Base-by-base conservation (phyloP, 345 rosid species). In the Ricinus communis region DNA sequence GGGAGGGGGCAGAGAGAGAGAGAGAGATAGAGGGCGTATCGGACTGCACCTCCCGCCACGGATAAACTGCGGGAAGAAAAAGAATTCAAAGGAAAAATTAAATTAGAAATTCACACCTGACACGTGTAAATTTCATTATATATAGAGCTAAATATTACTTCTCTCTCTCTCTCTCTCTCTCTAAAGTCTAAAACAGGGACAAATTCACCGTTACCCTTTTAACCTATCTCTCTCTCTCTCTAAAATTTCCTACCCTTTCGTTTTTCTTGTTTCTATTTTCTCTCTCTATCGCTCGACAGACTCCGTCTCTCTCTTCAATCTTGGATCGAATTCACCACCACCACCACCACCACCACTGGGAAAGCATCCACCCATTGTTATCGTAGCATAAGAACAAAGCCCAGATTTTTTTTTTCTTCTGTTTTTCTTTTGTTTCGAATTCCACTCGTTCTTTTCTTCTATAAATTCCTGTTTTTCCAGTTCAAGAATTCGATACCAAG, bases 311-410 rank as follows among this genome's bases (percentile, higher is more conserved):
- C 57, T 33, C 22, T 19, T 18, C 33, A 51, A 24, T 21, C 46
- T 50, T 43, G 79, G 67, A 71, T 71, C 79, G 67, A 71, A 71
- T 57, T 65, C 67, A 54, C 56, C 50, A 47, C 52, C 66, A 22
- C 21, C 18, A 69, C 54, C 62, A 63, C 50, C 65, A 28, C 28
- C 10, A 69, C 22, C n/a, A n/a, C n/a, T n/a, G n/a, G n/a, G n/a
- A n/a, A n/a, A 55, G 30, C 55, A 13, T 21, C 22, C 11, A 16
- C 43, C 65, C 21, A n/a, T 10, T 19, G 19, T 7, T 11, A n/a
- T 5, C 0, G 12, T 45, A 30, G 28, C 5, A n/a, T 13, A 18
- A 11, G 24, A 68, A 43, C 5, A 45, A 8, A 0, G 53, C 62
- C 62, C 73, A 31, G 28, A 69, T 31, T 53, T 43, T n/a, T 10